These are phyloP conservation scores for Phialophora macrospora DNA, from an alignment of 2,329 filamentous ascomycete genomes.

Conservation along the genomic window DNA sequence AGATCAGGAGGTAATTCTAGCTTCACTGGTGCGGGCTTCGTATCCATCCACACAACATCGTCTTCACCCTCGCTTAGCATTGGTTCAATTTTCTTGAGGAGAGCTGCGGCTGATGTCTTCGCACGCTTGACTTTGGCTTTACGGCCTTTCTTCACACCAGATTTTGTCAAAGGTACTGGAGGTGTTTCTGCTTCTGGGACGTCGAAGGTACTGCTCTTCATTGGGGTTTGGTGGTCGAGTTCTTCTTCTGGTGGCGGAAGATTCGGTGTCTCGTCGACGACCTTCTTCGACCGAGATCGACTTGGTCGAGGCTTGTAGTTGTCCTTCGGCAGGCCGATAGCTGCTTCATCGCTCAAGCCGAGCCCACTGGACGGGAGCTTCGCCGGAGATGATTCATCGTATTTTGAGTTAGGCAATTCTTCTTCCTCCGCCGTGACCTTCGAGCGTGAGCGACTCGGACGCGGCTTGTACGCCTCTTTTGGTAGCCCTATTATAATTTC, in stretches of 20 bases:
- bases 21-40: constrained; percentile 36
- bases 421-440: constrained; percentile 30
- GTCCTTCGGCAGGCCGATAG: constrained; percentile 39
- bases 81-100: constrained; percentile 30
- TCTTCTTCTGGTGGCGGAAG: background rate
- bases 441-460: constrained; percentile 38
- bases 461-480: constrained; percentile 39
- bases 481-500: constrained; percentile 38
- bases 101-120: constrained; percentile 37
- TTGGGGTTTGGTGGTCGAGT: constrained; percentile 11
- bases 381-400: constrained; percentile 16
- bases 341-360: constrained; percentile 35
- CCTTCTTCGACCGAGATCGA: constrained; percentile 34
- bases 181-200: constrained; percentile 15
- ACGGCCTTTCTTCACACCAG: constrained; percentile 32
- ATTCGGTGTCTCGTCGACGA: constrained; percentile 20
- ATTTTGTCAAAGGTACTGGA: constrained; percentile 15
- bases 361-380: constrained; percentile 35
- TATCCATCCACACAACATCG: constrained; percentile 39
- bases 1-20: constrained; percentile 36
- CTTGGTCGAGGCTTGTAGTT: constrained; percentile 39
- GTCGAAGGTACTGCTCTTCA: constrained; percentile 2
- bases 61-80: constrained; percentile 39
- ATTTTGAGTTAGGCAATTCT: background rate
- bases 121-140: constrained; percentile 39